Evolutionary conservation across 768 basidiomycete species (phyloP), one percentile per base, ranked within the genome.

Genomic region (Pleurotus citrinopileatus): DNA sequence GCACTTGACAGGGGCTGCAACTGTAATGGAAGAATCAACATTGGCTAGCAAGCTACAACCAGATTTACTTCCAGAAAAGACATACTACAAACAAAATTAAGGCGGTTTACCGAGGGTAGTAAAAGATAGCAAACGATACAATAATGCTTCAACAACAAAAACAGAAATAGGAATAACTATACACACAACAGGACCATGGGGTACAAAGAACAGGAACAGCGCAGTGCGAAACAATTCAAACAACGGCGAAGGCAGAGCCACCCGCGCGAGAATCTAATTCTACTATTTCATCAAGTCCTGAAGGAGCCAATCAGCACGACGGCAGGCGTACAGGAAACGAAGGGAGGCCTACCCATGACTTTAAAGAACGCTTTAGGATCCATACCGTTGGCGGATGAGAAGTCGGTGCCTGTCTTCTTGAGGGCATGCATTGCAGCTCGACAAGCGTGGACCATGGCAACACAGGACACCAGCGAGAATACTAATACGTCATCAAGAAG

Each of bases 361-460:
- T 78, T 69, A 62, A 80, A 79, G 66, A 79, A 79, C 40, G 71
- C 65, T 55, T 74, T 78, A 22, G 79, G 79, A 55, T 76, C 74
- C 78, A 81, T 79, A 22, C 74, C 70, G 25, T 57, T 57, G 1
- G 62, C 64, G n/a, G 71, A 52, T 55, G 58, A 29, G 54, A 73
- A 73, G 62, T 80, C 79, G 7, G 76, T 77, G 20, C 79, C 79
- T 4, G 73, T 77, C 60, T 72, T 70, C 63, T 79, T 81, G 45
- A 81, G 65, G 10, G 74, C 73, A 25, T 71, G 66, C 63, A 79
- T 73, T 6, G 77, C 78, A 6, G 70, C 72, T 5, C 78, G 75
- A 34, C 80, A 75, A 12, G 68, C 76, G 57, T 80, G 79, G 0
- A 79, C 67, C 3, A 73, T 73, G n/a, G 78, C 72, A 37, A 78